Base-by-base conservation (phyloP, 139 green algal species). In the Ettlia oleoabundans region DNA sequence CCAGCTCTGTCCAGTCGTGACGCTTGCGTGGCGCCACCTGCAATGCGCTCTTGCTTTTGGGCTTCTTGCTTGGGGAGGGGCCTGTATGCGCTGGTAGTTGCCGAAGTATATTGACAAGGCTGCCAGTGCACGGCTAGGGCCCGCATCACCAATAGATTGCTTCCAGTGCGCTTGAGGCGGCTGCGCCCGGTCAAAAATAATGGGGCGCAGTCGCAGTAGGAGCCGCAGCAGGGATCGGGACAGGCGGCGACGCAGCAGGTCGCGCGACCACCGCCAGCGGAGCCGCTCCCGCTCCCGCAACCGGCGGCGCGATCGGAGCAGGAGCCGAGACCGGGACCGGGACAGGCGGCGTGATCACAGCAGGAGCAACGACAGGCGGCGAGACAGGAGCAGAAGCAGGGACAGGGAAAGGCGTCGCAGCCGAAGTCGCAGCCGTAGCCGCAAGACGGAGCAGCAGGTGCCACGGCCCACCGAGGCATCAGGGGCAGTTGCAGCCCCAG, bases 341-440 rank as follows among this genome's bases (percentile, higher is more conserved):
- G 24, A 43, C 3, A 33, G 64, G 19, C 71, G 53, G 32, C 52
- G 53, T 15, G 42, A 52, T 21, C 21, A 68, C 38, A 80, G 73
- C 26, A 40, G 73, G 30, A 76, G 63, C 81, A n/a, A 66, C 4
- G 67, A 85, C 30, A 47, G 33, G 35, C 30, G 37, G 1, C 70
- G 80, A 8, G 72, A 89, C 22, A 33, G 65, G 38, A 69, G 72
- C 58, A 62, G 68, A n/a, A 69, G 55, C 30, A 75, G 58, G 35
- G 32, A 79, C 40, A 78, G 80, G 13, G 74, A 82, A 30, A 71
- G 84, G 1, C 38, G 64, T 13, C 71, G 84, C 76, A 80, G 78
- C 76, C 61, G 69, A 13, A 67, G 82, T n/a, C 43, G 70, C 15
- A 52, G 80, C 8, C 47, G 82, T 13, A 78, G 61, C 69, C 71